Base-by-base conservation (phyloP, 768 basidiomycete genomes). In the Pulveroboletus sp. region DNA sequence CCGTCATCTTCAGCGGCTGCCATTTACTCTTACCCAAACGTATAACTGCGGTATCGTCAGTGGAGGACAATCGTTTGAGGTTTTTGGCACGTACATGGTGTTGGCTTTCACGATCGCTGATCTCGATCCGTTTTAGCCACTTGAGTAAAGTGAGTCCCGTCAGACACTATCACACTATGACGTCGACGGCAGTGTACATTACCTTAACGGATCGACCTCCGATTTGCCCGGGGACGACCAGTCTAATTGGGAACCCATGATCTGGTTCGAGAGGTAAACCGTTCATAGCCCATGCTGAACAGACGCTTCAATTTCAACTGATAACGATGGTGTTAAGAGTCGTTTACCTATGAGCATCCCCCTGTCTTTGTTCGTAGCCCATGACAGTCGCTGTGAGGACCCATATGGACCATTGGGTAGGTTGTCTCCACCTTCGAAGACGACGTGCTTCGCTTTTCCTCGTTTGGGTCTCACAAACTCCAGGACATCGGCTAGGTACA, bases 171-270 rank as follows among this genome's bases (percentile, higher is more conserved):
- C n/a, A 23, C 20, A 9, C n/a, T n/a, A n/a, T n/a, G 17, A 37
- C 25, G 35, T 10, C 32, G 43, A 48, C 1, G n/a, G 25, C 7
- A 10, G 10, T 32, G 16, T 14, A 35, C 43, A 38, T 13, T 51
- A 66, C 55, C 64, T 67, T 71, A n/a, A 81, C 78, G 23, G 73
- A 75, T 23, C 79, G 68, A 5, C 81, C 83, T 21, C 83, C 84
- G 37, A 85, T 83, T 46, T 81, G 77, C 5, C 79, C 79, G 0
- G 84, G 82, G 0, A 85, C 71, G 50, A 85, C 70, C 5, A 83
- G 62, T n/a, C 84, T 73, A n/a, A 85, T 57, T 1, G 84, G 84
- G 54, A 74, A 82, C 11, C 84, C 84, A 50, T 86, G 84, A 53
- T 85, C 83, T 6, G 81, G 81, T 39, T 75, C 74, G 8, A 85